Percentiles rank a stretch among this genome's conserved stretches.
Evolutionary conservation across 345 rosid species (phyloP).

Genomic region (Lepidium aucheri): DNA sequence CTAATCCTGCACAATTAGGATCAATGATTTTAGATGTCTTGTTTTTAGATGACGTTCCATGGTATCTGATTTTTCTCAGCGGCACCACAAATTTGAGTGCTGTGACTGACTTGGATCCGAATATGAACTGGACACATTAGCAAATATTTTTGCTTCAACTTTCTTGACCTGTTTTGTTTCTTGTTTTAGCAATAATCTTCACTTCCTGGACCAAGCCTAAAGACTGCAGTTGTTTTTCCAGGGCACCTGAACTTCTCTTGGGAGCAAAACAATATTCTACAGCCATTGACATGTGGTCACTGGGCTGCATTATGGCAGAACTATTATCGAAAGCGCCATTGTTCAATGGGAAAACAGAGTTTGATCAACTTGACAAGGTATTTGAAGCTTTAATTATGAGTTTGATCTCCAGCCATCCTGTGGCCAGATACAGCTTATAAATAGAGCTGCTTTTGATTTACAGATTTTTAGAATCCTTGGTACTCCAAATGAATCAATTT

Average conservation of each 20-base stretch:
- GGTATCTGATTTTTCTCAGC: neutral
- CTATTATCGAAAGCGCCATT: conserved; percentile 76
- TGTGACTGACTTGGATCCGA: neutral
- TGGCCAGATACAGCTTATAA: neutral
- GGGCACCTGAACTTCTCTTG: conserved; percentile 99
- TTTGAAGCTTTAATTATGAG: neutral
- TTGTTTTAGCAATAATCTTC: conserved; percentile 18
- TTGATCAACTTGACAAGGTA: conserved; percentile 99
- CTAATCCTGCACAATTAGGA: neutral
- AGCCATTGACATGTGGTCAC: conserved; percentile 99
- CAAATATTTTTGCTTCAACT: neutral
- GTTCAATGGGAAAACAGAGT: conserved; percentile 91
- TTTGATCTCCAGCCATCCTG: neutral
- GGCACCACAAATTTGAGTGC: neutral
- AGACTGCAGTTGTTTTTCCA: conserved; percentile 34
- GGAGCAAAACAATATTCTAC: conserved; percentile 95
- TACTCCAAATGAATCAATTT: conserved; percentile 89
- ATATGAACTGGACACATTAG: neutral
- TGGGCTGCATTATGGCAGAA: conserved; percentile 99
- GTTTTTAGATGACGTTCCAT: neutral
- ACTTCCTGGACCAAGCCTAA: conserved; percentile 11
- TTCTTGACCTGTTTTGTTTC: conserved; percentile 13
- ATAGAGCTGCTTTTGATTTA: conserved; percentile 3
- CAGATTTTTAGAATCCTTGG: conserved; percentile 91
- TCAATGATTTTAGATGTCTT: neutral